phyloP scores from a whole-genome alignment of 176 grass and related monocot species.

The Zea luxurians region DNA sequence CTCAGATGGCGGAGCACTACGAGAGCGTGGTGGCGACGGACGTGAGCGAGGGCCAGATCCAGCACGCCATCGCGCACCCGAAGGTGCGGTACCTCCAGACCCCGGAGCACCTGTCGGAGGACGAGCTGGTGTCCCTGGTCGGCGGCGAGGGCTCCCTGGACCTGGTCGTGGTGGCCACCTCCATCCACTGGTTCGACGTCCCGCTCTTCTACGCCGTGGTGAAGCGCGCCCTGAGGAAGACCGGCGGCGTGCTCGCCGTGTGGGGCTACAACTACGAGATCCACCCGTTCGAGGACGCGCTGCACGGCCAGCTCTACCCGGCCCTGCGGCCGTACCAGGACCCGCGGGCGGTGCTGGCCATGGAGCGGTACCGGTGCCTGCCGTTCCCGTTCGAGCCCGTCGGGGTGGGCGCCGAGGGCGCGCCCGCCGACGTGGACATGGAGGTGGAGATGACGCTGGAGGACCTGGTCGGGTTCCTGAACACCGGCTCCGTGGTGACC shows the following conservation, averaged over 20 bases:
- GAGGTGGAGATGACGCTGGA: slow-evolving; percentile 58
- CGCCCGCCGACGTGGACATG: slow-evolving; percentile 55
- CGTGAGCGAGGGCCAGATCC: slow-evolving; percentile 60
- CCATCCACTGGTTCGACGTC: slow-evolving; percentile 83
- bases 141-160: slow-evolving; percentile 74
- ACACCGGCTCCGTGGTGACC: slow-evolving; percentile 46
- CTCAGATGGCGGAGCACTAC: slow-evolving; percentile 64
- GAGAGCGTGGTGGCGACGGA: slow-evolving; percentile 68
- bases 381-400: slow-evolving; percentile 77
- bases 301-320: slow-evolving; percentile 44
- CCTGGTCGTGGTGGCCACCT: slow-evolving; percentile 56
- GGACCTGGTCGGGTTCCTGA: slow-evolving; percentile 42
- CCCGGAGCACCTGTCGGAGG: slow-evolving; percentile 52
- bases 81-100: slow-evolving; percentile 67
- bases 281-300: slow-evolving; percentile 39
- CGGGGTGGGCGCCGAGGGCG: slow-evolving; percentile 63
- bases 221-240: slow-evolving; percentile 58
- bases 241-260: slow-evolving; percentile 68
- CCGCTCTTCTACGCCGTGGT: slow-evolving; percentile 69
- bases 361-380: slow-evolving; percentile 52
- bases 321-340: slow-evolving; percentile 52
- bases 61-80: slow-evolving; percentile 41
- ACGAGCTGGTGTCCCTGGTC: slow-evolving; percentile 54
- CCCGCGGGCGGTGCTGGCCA: slow-evolving; percentile 49
- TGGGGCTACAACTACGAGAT: slow-evolving; percentile 66